Base-by-base conservation (phyloP, 1,284 basidiomycete species). In the Malassezia arunalokei region DNA sequence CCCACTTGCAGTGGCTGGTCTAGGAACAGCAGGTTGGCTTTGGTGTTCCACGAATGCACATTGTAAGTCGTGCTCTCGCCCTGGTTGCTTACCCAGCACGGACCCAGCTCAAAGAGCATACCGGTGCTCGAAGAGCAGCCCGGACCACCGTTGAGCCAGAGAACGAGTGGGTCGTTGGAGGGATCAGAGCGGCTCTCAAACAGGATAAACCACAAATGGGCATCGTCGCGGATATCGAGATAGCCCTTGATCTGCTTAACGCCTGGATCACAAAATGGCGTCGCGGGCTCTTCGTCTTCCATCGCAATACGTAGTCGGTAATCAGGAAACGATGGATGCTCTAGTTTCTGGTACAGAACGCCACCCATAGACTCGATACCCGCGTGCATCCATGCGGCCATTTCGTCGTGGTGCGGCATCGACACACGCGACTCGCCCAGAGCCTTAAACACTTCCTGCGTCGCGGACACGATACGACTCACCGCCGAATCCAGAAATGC, bases 61-160 rank as follows among this genome's bases (percentile, higher is more conserved):
- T 94, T 92, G 66, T 75, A 74, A 7, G 81, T 83, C 24, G 83
- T 84, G 65, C 80, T 80, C 47, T 76, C 76, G 35, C 86, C 86
- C 3, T 83, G 78, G 51, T 88, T 76, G 8, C 76, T 74, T 60
- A 92, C 78, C 31, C 76, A 76, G 76, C 88, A 92, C 0, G 88
- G 87, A 0, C 89, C 88, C 32, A 94, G 82, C 75, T 95, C 87
- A 59, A 89, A 75, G 82, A 84, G n/a, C 80, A 85, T 60, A 79
- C 70, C 70, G 35, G 63, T 64, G 44, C 62, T 62, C 17, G 65
- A 66, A 30, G 65, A 72, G 57, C 68, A 64, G 47, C 71, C 85
- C 12, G 86, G 85, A 5, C 86, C 86, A 42, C 87, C 88, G 65
- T 88, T 90, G 39, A 91, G 77, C 90, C 90, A 92, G 51, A 94